Evolutionary conservation across 305 asterid genomes (phyloP), one percentile per base, ranked within the genome.

Genomic region (Ilex paraguariensis): DNA sequence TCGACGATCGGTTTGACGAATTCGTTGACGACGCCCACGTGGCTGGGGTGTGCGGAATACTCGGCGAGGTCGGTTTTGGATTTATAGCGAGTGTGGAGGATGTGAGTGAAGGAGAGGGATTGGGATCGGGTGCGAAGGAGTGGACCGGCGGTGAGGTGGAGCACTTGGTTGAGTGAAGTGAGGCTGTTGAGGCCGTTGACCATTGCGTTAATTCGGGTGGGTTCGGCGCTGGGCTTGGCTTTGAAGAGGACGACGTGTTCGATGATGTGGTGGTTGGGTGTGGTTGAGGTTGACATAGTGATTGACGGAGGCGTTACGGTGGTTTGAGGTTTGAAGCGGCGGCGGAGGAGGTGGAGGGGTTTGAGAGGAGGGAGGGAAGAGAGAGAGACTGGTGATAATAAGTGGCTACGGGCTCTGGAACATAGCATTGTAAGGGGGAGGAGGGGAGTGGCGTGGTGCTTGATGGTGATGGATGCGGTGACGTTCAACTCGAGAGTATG

Each of bases 171-270:
- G 66, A 91, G 95, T 17, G 95, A 79, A 13, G 64, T 31, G 63
- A 91, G 84, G 75, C 77, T 73, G 71, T 80, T 81, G 78, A 91
- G 92, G 72, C 87, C 86, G 77, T 44, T 56, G 75, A 82, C 60
- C 98, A 88, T 88, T 68, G 84, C 83, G 75, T 59, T 48, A 77
- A 87, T 76, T 63, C 82, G 85, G 56, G 91, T 77, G 4, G 85
- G 76, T 15, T 79, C 91, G 16, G 77, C 73, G 31, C 60, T 75
- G 50, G 92, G 82, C 65, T 78, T 87, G 57, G 79, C 87, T 72
- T 85, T 92, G 82, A 92, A 81, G 42, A 92, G 91, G 54, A 92
- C 98, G 64, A 89, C 72, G 81, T 89, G 98, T 63, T 92, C 97
- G 77, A 89, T 63, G 80, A 89, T 69, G 63, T 79, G 87, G 32